Evolutionary conservation across 495 filamentous ascomycete species (phyloP), one percentile per base, ranked within the genome.

Genomic region (Elasticomyces elasticus): DNA sequence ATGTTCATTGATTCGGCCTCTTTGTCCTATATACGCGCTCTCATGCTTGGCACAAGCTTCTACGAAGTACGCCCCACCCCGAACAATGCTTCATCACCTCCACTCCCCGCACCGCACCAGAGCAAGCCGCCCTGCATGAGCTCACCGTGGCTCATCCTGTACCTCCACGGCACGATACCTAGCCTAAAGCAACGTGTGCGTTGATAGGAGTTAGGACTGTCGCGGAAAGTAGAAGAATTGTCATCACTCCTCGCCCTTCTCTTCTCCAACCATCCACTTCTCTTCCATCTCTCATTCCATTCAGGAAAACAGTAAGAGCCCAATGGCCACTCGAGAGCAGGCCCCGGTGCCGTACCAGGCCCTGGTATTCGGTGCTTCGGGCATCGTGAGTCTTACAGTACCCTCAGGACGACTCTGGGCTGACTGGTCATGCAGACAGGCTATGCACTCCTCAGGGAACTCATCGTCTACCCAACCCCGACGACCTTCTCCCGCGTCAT

Each of bases 341-440:
- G 7, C 45, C 24, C 45, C 23, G n/a, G 24, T 15, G 25, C 12
- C 47, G 11, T 10, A n/a, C 28, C 48, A 59, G 31, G 58, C 58
- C n/a, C 38, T 57, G 9, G 47, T 61, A 17, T 49, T 61, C 38
- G 58, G 58, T 47, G 58, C 58, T 5, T 52, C 46, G 19, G 58
- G 58, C 12, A 50, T 61, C 13, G 49, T 54, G 24, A 46, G 51
- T 46, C 33, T 11, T 6, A 12, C 15, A 20, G 17, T n/a, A 44
- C 6, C 11, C 15, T 53, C 17, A 5, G 6, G 25, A 13, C 1
- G 5, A 33, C 17, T 9, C 5, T 24, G 24, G 22, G n/a, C 26
- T 28, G 13, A 37, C 26, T 2, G 12, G 12, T 5, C 11, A 26
- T 15, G 37, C 33, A 54, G 51, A 54, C 54, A 1, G 58, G 58